Base-by-base conservation (phyloP, 305 asterid species). In the Fraxinus paxiana region DNA sequence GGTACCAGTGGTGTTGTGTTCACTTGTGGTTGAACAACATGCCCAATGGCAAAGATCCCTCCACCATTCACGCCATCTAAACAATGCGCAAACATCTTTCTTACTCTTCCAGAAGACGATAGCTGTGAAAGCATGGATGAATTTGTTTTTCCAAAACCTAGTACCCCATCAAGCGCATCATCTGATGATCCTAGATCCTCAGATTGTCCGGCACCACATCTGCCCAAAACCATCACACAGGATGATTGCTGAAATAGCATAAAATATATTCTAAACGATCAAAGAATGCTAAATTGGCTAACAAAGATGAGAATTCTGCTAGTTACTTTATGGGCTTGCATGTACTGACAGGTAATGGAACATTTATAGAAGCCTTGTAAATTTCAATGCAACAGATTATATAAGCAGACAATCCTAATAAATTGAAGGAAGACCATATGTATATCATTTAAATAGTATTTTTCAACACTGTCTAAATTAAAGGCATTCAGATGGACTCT, bases 41-140 rank as follows among this genome's bases (percentile, higher is more conserved):
- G 94, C 85, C 99, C 99, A 79, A 96, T 96, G 79, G 99, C 99
- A 90, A 96, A 96, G 83, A 96, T 96, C 79, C 99, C 99, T 77
- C 99, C 99, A 87, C 99, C 99, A 86, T 94, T 94, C 69, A 87
- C 97, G 6, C 98, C 99, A 84, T 94, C 99, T 82, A 96, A 88
- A 87, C 99, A 96, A 89, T 94, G 99, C 35, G 99, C 99, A 91
- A 96, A 96, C 98, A 94, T 94, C 84, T 90, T 94, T 86, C 88
- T 96, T 56, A 96, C 97, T 88, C 91, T 90, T 80, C 98, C 97
- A 59, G 99, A 85, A 73, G 94, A 90, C 84, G 98, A 97, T 80
- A 96, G 90, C 90, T 96, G 99, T 79, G 99, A 96, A 83, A 96
- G 94, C 92, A 94, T 85, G 81, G 99, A 96, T 41, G 98, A 88